These are phyloP conservation scores for Pelargonium australe DNA, from an alignment of 441 rosid species.

Conservation along the genomic window DNA sequence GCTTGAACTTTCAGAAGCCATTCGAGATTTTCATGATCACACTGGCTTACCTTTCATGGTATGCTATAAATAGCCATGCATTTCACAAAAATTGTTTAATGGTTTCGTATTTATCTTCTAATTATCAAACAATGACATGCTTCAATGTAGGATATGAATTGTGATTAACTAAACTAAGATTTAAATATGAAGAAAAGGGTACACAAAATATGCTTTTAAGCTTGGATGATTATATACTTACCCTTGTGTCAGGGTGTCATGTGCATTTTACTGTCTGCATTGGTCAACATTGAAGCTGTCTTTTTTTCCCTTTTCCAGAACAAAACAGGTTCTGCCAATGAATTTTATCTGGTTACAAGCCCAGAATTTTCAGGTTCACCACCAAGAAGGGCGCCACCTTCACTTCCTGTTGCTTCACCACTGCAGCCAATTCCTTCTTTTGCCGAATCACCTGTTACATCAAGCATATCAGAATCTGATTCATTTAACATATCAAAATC, in stretches of 20 bases:
- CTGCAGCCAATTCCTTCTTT: slow-evolving; percentile 39
- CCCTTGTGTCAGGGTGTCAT: not conserved
- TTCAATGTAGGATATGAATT: not conserved
- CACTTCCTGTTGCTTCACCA: slow-evolving; percentile 38
- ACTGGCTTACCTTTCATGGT: slow-evolving; percentile 84
- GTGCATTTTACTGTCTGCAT: not conserved
- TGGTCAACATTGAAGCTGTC: slow-evolving; percentile 13
- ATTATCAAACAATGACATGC: not conserved
- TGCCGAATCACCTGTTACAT: slow-evolving; percentile 54
- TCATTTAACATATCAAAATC: slow-evolving; percentile 1
- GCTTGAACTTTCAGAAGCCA: slow-evolving; percentile 94
- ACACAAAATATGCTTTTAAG: not conserved
- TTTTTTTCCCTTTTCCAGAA: slow-evolving; percentile 46
- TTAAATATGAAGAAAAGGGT: not conserved
- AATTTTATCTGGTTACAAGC: slow-evolving; percentile 80
- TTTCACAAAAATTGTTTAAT: slow-evolving; percentile 1
- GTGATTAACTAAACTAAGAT: not conserved
- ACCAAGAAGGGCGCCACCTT: slow-evolving; percentile 86
- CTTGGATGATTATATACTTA: not conserved
- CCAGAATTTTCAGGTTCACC: slow-evolving; percentile 85
- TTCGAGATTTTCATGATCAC: slow-evolving; percentile 85
- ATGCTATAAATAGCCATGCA: slow-evolving; percentile 14
- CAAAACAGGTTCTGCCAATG: slow-evolving; percentile 57
- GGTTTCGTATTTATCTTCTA: not conserved
- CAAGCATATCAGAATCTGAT: slow-evolving; percentile 28